Conservation (phyloP, 2,329 filamentous ascomycete genomes). For the Colletotrichum sp. region DNA sequence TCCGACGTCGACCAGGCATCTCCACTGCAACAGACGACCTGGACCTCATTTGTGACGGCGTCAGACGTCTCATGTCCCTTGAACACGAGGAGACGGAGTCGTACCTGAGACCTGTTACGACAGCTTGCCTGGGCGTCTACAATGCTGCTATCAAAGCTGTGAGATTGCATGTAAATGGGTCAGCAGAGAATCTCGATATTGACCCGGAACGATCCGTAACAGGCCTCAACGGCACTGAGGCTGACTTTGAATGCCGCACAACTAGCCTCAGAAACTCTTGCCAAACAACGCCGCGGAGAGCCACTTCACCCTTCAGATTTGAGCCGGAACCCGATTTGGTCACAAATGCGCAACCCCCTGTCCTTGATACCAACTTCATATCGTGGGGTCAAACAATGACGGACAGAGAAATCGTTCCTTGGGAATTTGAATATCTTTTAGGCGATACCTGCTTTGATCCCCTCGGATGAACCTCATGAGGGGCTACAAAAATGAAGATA, state of each 20-base stretch:
- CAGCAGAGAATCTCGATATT: neutral
- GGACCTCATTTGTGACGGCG: neutral
- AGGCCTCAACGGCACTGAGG: fast-evolving
- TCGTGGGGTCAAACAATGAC: neutral
- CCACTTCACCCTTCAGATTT: neutral
- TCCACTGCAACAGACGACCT: neutral
- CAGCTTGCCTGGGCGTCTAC: neutral
- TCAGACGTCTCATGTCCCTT: neutral
- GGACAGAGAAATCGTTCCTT: neutral
- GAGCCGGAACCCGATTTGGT: neutral
- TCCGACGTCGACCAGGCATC: neutral
- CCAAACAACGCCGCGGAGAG: neutral
- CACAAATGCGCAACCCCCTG: fast-evolving
- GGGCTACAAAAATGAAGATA: neutral
- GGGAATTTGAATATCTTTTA: neutral
- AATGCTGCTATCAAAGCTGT: neutral
- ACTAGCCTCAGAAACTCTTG: neutral
- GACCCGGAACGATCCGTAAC: too few relatives aligned
- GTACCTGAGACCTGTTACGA: neutral
- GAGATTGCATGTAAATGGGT: fast-evolving
- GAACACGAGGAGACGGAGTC: neutral
- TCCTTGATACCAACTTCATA: neutral
- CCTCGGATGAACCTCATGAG: neutral
- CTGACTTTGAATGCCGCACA: fast-evolving
- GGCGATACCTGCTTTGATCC: neutral